Evolutionary conservation across 2,329 filamentous ascomycete species (phyloP), one percentile per base, ranked within the genome.

Genomic region (Trichoderma sp.): DNA sequence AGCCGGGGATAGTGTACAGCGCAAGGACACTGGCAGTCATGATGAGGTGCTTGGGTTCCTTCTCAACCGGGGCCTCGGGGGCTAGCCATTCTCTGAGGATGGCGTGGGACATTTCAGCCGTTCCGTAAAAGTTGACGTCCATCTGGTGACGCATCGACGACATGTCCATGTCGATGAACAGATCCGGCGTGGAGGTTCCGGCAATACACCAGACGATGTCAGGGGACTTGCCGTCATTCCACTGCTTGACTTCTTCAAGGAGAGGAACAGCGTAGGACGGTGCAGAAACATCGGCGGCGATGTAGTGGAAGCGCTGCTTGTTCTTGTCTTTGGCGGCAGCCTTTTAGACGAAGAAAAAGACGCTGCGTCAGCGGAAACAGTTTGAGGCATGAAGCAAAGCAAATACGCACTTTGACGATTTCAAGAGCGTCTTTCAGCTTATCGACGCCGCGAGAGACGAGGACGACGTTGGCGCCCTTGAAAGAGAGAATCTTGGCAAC

Each of bases 181-280:
- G 91, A 43, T 88, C 87, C 0, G 95, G 95, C 17, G 85, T 86
- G 6, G 92, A 88, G 74, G 88, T 85, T 73, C 95, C 95, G 3
- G 95, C 95, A 65, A 94, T 88, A 79, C 93, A 95, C 94, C 96
- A 98, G 39, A 98, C 92, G 71, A 98, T 87, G 79, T 98, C 95
- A 0, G 93, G 93, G 32, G 90, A 81, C 28, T 84, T 80, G 69
- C 88, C 90, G 74, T 90, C 84, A 83, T 98, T 98, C 94, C 94
- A 97, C 26, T 85, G 81, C 2, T 88, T 92, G 61, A 91, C 91
- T 80, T 97, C 90, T 47, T 85, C 84, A 67, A 98, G 83, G 50
- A 97, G 85, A 53, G 89, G 85, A 3, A 85, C 84, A 65, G 93
- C 93, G 78, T 95, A 95, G 71, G 88, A 85, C 66, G 90, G 84